phyloP scores from a whole-genome alignment of 805 yeast species.

The Yamadazyma nakazawae region DNA sequence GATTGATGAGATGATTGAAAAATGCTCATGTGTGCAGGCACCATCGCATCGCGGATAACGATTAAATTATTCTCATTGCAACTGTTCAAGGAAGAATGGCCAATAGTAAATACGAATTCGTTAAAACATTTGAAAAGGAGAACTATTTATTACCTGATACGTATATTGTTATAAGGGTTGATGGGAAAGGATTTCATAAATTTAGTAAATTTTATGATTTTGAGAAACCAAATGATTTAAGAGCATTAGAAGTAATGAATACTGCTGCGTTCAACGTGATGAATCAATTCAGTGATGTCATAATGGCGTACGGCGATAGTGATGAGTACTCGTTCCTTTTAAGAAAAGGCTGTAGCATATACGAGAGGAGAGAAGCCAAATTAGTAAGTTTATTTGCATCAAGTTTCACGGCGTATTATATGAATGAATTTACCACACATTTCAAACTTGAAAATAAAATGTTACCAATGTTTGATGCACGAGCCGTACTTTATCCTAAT shows the following conservation, averaged over 20 bases:
- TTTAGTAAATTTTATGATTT: slow-evolving; percentile 73
- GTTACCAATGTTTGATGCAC: slow-evolving; percentile 85
- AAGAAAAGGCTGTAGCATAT: slow-evolving; percentile 58
- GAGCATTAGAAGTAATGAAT: slow-evolving; percentile 81
- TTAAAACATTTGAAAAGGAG: slow-evolving; percentile 74
- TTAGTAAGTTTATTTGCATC: slow-evolving; percentile 79
- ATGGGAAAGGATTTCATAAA: slow-evolving; percentile 92
- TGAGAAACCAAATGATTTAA: slow-evolving; percentile 79
- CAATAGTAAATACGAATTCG: slow-evolving; percentile 85
- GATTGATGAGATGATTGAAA: slow-evolving; percentile 9
- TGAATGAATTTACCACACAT: slow-evolving; percentile 58
- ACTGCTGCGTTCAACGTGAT: slow-evolving; percentile 67
- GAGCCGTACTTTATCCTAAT: slow-evolving; percentile 85
- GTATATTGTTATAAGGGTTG: slow-evolving; percentile 79
- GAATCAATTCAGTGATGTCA: slow-evolving; percentile 63
- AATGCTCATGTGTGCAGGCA: slow-evolving; percentile 5
- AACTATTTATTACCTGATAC: slow-evolving; percentile 72
- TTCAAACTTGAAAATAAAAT: slow-evolving; percentile 50
- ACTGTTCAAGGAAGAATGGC: slow-evolving; percentile 50
- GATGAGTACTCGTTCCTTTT: slow-evolving; percentile 90
- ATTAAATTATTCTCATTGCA: too few relatives aligned
- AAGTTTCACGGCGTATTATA: slow-evolving; percentile 74
- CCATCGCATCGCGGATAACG: slow-evolving; percentile 3
- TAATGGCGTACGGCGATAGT: slow-evolving; percentile 89
- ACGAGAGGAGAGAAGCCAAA: slow-evolving; percentile 81